Conservation (phyloP, 2,329 filamentous ascomycete genomes). For the Hysterium pulicare region DNA sequence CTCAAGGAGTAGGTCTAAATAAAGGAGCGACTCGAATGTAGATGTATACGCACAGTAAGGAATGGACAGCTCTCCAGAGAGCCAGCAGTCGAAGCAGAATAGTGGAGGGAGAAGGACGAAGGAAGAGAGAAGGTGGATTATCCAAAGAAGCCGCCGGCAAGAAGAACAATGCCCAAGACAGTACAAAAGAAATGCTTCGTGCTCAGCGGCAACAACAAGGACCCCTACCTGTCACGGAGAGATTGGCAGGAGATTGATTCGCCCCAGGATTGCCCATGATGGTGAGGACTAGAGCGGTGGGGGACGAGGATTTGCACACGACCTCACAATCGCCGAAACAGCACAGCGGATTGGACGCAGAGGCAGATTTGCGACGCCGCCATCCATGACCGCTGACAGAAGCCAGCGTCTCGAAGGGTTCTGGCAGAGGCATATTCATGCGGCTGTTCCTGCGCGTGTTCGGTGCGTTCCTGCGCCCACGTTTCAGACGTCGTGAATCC, state of each 20-base stretch:
- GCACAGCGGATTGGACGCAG: slow-evolving; percentile 23
- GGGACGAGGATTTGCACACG: slow-evolving; percentile 11
- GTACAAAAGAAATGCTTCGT: slow-evolving; percentile 19
- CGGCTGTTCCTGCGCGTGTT: slow-evolving; percentile 20
- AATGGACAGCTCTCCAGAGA: slow-evolving; percentile 40
- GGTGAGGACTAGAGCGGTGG: slow-evolving; percentile 11
- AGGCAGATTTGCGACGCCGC: slow-evolving; percentile 20
- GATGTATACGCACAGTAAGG: slow-evolving; percentile 21
- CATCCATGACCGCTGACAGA: slow-evolving; percentile 20
- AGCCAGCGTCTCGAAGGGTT: slow-evolving; percentile 9
- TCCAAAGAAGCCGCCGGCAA: too few species aligned
- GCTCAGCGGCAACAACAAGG: slow-evolving; percentile 20
- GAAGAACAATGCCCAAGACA: too few species aligned
- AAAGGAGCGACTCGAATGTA: slow-evolving; percentile 11
- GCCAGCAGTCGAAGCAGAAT: slow-evolving; percentile 21
- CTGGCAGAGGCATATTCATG: slow-evolving; percentile 13
- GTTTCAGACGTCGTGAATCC: slow-evolving; percentile 2
- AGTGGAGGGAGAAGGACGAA: slow-evolving; percentile 18
- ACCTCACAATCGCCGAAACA: slow-evolving; percentile 10
- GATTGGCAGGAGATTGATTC: slow-evolving; percentile 29
- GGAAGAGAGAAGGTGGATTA: slow-evolving; percentile 5
- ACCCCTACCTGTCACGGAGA: slow-evolving; percentile 32
- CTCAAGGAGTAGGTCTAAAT: slow-evolving; percentile 19
- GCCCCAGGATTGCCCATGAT: slow-evolving; percentile 7
- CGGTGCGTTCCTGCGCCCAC: neutral